Evolutionary conservation across 192 early-diverging fungal genomes (phyloP).

Genomic region (Backusella tuberculispora): DNA sequence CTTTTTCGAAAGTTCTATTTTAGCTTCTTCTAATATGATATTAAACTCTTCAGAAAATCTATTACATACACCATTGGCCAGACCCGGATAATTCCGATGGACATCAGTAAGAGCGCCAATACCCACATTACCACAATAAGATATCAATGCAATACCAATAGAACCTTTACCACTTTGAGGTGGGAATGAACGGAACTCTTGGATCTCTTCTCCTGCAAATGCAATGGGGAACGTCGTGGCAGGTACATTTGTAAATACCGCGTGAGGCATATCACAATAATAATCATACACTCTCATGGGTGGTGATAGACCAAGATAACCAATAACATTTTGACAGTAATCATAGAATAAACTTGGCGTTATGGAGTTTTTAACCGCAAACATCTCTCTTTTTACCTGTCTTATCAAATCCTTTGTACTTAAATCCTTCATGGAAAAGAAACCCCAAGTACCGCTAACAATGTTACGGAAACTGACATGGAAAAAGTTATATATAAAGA

Average conservation of each 20-base stretch:
- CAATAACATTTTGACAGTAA: constrained; percentile 11
- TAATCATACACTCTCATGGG: neutral
- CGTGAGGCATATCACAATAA: constrained; percentile 27
- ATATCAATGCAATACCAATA: constrained; percentile 34
- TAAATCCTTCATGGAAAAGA: constrained; percentile 37
- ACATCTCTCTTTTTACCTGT: constrained; percentile 34
- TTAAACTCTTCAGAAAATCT: constrained; percentile 25
- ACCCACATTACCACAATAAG: constrained; percentile 33
- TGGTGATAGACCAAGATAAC: constrained; percentile 4
- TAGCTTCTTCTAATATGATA: constrained; percentile 17
- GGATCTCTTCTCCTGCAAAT: constrained; percentile 39
- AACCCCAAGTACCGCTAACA: constrained; percentile 34
- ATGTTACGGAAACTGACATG: constrained; percentile 37
- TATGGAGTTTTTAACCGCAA: constrained; percentile 21
- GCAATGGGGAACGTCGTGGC: constrained; percentile 31
- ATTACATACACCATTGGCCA: constrained; percentile 18
- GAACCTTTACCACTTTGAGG: constrained; percentile 38
- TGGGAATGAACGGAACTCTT: constrained; percentile 23
- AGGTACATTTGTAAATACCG: constrained; percentile 41
- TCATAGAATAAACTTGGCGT: constrained; percentile 24
- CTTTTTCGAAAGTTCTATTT: constrained; percentile 18
- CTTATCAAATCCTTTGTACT: constrained; percentile 24
- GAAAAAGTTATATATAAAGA: neutral
- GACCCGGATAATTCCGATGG: constrained; percentile 19
- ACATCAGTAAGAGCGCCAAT: constrained; percentile 31